These are phyloP conservation scores for Malus domestica DNA, from an alignment of 306 rosid species.

Conservation along the genomic window ASM211411v1 NC_041802.1:32123501-32124000, in stretches of 20 bases:
- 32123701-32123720: constrained; percentile 83
- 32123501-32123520: constrained; percentile 54
- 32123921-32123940: constrained; percentile 95
- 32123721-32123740: constrained; percentile 60
- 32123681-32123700: constrained; percentile 63
- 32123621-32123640: constrained; percentile 54
- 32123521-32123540: constrained; percentile 33
- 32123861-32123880: constrained; percentile 65
- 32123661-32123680: constrained; percentile 55
- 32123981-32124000: constrained; percentile 71
- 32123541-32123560: constrained; percentile 45
- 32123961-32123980: constrained; percentile 94
- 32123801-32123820: constrained; percentile 66
- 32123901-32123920: constrained; percentile 97
- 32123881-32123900: constrained; percentile 96
- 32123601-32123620: constrained; percentile 54
- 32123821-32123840: constrained; percentile 67
- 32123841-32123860: constrained; percentile 50
- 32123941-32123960: constrained; percentile 96
- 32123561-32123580: constrained; percentile 76
- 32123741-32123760: constrained; percentile 43
- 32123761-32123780: constrained; percentile 73
- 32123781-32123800: constrained; percentile 69
- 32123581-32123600: constrained; percentile 57
- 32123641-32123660: constrained; percentile 34